Conservation (phyloP, 345 rosid species). For the Jatropha curcas region DNA sequence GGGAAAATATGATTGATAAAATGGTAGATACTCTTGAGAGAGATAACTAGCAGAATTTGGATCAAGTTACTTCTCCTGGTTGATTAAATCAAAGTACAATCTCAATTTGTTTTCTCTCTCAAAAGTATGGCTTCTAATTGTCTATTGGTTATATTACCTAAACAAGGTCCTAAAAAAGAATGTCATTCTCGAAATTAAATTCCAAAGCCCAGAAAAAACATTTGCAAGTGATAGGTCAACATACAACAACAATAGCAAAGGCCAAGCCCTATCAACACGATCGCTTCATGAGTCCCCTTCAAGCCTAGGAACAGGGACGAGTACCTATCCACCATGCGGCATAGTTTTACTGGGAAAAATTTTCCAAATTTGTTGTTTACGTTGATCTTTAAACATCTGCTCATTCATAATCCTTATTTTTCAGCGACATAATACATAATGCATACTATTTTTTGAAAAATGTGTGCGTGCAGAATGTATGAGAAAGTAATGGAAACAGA, state of each 20-base stretch:
- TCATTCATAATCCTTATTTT: not conserved
- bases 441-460: not conserved
- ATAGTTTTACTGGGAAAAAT: not conserved
- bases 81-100: not conserved
- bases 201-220: too few relatives aligned
- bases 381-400: not conserved
- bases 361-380: not conserved
- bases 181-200: too few relatives aligned
- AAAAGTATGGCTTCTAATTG: not conserved
- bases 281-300: not conserved
- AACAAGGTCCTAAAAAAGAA: not conserved
- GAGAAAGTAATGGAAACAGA: not conserved
- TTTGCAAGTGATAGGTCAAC: not conserved
- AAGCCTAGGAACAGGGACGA: not conserved
- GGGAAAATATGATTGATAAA: not conserved
- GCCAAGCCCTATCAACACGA: too few relatives aligned
- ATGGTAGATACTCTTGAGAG: not conserved
- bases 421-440: not conserved
- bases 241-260: not conserved
- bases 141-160: not conserved
- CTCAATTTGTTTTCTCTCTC: not conserved
- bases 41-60: not conserved
- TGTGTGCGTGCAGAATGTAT: too few relatives aligned
- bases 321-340: too few relatives aligned
- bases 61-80: not conserved